Percentiles rank a stretch among this genome's conserved stretches.
Conservation (phyloP, 495 filamentous ascomycete species). For the Penicillium tannophilum region DNA sequence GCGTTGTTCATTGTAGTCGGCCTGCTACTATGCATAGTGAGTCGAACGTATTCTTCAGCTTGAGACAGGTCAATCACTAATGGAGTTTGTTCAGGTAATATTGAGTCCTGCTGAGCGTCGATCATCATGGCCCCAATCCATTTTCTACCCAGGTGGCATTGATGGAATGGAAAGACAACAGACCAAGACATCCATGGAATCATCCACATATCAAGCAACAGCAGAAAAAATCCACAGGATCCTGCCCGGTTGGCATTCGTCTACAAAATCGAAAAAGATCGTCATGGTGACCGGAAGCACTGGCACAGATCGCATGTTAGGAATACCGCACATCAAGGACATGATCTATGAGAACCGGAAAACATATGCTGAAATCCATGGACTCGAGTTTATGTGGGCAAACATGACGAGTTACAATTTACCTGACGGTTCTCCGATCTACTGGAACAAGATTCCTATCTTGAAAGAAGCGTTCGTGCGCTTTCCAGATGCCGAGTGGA, state of each 20-base stretch:
- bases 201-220: background rate
- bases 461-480: constrained; percentile 13
- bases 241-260: background rate
- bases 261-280: constrained; percentile 6
- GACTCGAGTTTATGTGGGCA: constrained; percentile 16
- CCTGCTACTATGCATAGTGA: background rate
- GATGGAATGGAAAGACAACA: background rate
- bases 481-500: constrained; percentile 14
- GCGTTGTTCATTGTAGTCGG: background rate
- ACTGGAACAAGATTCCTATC: constrained; percentile 18
- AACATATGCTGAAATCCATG: constrained; percentile 18
- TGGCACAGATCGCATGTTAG: constrained; percentile 14
- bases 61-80: background rate
- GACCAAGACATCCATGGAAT: background rate
- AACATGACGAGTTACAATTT: constrained; percentile 20
- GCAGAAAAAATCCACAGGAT: background rate
- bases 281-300: constrained; percentile 22
- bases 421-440: constrained; percentile 10
- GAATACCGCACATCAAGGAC: constrained; percentile 21
- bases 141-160: background rate
- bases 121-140: background rate
- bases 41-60: background rate
- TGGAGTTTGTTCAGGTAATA: background rate
- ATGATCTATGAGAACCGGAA: constrained; percentile 21
- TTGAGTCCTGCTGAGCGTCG: background rate